Percentiles rank a stretch among this genome's conserved stretches.
These are phyloP conservation scores for Ostreobium quekettii DNA, from an alignment of 139 green algal genomes.

Conservation along the genomic window DNA sequence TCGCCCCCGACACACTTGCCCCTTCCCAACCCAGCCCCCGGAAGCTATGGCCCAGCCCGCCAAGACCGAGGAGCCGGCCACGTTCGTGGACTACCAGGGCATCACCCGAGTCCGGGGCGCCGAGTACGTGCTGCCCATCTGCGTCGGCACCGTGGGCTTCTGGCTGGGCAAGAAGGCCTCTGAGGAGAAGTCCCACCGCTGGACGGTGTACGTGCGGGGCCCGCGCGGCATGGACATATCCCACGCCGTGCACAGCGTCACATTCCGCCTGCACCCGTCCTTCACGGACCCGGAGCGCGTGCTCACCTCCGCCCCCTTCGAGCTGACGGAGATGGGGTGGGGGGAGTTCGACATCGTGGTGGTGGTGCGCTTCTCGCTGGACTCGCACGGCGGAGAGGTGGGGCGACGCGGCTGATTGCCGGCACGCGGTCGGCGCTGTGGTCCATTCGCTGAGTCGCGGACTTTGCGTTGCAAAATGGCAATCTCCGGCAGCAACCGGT, in stretches of 20 bases:
- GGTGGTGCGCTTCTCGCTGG: slow-evolving; percentile 38
- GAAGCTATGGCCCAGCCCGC: neutral
- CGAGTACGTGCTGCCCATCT: slow-evolving; percentile 67
- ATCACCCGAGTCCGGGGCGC: slow-evolving; percentile 20
- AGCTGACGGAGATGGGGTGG: slow-evolving; percentile 86
- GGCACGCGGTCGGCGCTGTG: too few species aligned
- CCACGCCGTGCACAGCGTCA: slow-evolving; percentile 59
- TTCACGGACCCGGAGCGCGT: slow-evolving; percentile 69
- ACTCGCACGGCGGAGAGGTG: slow-evolving; percentile 25
- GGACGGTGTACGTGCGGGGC: slow-evolving; percentile 85
- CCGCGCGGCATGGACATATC: slow-evolving; percentile 68
- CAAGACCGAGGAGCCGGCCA: neutral
- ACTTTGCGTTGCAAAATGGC: too few species aligned
- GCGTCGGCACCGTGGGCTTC: slow-evolving; percentile 73
- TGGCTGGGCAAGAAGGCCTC: slow-evolving; percentile 87
- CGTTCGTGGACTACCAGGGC: neutral
- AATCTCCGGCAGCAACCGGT: too few species aligned
- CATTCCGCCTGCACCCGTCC: slow-evolving; percentile 60
- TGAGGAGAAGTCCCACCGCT: slow-evolving; percentile 66
- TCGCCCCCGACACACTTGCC: too few species aligned
- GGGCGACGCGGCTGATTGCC: slow-evolving; percentile 22
- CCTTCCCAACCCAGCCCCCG: too few species aligned
- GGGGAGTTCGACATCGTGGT: slow-evolving; percentile 92
- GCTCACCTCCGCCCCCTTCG: slow-evolving; percentile 44
- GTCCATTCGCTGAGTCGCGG: too few species aligned